Evolutionary conservation across 441 rosid species (phyloP).

Genomic region (Corymbia calophylla): DNA sequence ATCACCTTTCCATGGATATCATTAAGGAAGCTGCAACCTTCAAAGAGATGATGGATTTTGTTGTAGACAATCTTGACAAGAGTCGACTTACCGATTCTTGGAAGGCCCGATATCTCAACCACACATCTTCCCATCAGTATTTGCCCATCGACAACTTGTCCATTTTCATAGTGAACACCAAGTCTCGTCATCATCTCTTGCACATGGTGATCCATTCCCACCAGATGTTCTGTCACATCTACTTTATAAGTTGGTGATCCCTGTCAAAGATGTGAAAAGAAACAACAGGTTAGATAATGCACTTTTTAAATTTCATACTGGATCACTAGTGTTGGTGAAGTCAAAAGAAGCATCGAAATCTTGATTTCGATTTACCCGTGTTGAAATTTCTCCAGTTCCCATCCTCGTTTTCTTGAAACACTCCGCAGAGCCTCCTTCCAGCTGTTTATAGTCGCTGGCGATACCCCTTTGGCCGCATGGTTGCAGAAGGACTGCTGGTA

Average conservation of each 20-base stretch:
- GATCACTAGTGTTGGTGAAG: background rate
- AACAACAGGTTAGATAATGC: background rate
- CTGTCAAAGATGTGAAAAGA: background rate
- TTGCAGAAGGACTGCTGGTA: background rate
- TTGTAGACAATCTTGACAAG: background rate
- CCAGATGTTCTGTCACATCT: background rate
- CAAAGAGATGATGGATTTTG: background rate
- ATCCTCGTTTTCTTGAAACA: background rate
- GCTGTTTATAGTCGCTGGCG: background rate
- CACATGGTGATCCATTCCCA: background rate
- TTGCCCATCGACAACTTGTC: background rate
- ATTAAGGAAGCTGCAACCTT: background rate
- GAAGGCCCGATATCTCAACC: background rate
- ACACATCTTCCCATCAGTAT: background rate
- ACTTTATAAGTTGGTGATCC: background rate
- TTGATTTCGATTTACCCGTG: background rate
- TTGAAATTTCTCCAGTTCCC: background rate
- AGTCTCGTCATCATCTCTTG: background rate
- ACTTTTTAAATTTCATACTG: background rate
- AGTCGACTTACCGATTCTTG: conserved; percentile 4
- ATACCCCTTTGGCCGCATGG: background rate
- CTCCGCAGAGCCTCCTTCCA: background rate
- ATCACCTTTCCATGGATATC: background rate
- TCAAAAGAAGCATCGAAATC: background rate
- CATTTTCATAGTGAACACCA: background rate